These are phyloP conservation scores for Fusarium penzigii DNA, from an alignment of 2,329 filamentous ascomycete genomes.

Conservation along the genomic window DNA sequence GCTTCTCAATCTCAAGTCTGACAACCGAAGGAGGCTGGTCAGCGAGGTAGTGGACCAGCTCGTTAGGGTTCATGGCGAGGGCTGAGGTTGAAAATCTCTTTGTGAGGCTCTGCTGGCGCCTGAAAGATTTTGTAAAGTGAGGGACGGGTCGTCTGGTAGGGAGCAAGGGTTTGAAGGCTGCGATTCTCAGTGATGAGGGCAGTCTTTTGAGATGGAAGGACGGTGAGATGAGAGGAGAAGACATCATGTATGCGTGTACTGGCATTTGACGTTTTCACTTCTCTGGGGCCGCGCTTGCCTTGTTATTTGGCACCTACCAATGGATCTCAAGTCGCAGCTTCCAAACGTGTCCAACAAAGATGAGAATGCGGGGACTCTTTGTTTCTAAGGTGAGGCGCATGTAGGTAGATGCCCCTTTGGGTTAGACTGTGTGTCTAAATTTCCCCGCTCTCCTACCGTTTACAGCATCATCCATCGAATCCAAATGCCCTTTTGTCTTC, in stretches of 20 bases:
- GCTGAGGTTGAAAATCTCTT: slow-evolving; percentile 35
- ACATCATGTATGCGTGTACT: slow-evolving; percentile 26
- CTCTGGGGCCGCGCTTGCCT: background rate
- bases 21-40: slow-evolving; percentile 90
- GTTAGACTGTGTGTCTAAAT: slow-evolving; percentile 13
- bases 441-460: slow-evolving; percentile 7
- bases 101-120: slow-evolving; percentile 15
- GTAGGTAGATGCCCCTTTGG: slow-evolving; percentile 14
- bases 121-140: slow-evolving; percentile 25
- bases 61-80: slow-evolving; percentile 57
- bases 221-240: slow-evolving; percentile 35
- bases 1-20: slow-evolving; percentile 84
- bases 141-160: slow-evolving; percentile 23
- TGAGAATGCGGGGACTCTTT: background rate
- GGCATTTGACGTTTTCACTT: slow-evolving; percentile 15
- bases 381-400: background rate
- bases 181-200: slow-evolving; percentile 32
- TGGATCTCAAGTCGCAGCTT: background rate
- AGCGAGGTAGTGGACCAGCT: slow-evolving; percentile 78
- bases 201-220: slow-evolving; percentile 39
- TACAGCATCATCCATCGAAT: background rate
- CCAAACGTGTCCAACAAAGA: background rate
- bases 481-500: background rate
- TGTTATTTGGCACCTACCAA: background rate
- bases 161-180: slow-evolving; percentile 28